Evolutionary conservation across 2,329 filamentous ascomycete species (phyloP), one percentile per base, ranked within the genome.

Genomic region (Dendryphion nanum): DNA sequence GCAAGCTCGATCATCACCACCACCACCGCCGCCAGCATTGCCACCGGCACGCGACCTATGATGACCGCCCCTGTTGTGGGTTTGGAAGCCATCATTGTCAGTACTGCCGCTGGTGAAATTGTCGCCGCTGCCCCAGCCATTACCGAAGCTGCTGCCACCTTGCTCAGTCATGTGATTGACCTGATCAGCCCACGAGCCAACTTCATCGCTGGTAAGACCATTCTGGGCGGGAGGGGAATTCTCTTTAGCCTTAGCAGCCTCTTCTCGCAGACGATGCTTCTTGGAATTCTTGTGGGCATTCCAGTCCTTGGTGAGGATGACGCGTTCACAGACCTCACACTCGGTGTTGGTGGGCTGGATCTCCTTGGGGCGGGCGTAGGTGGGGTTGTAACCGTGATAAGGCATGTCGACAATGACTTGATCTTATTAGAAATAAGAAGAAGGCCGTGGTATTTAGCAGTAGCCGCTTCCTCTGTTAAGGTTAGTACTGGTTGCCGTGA

Each of bases 311-410:
- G 55, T 63, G 30, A 37, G 50, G 38, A 67, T 44, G 8, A 20
- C 37, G 7, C 55, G 52, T n/a, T 64, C 35, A 37, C 63, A 67
- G 5, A 53, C 30, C 48, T 61, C 61, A 38, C 63, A 67, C 4
- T 35, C 4, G 14, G 56, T 62, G 33, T 30, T 29, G 10, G 30
- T 29, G 1, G 60, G 40, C 5, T 43, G 17, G 8, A 49, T 41
- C 10, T 51, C 47, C 42, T 52, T 59, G 20, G 53, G 37, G 7
- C 20, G 17, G 4, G 49, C 41, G 35, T 63, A 66, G 35, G 46
- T 30, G 23, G 23, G 23, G 10, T 10, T 26, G 23, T n/a, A 8
- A 8, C 10, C 23, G 23, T 10, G 10, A n/a, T 26, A 26, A 26
- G 10, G 10, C 23, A 26, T 26, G 23, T 26, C n/a, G 23, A 26